Base-by-base conservation (phyloP, 176 grass and related monocot species). In the Carex cristatella region DNA sequence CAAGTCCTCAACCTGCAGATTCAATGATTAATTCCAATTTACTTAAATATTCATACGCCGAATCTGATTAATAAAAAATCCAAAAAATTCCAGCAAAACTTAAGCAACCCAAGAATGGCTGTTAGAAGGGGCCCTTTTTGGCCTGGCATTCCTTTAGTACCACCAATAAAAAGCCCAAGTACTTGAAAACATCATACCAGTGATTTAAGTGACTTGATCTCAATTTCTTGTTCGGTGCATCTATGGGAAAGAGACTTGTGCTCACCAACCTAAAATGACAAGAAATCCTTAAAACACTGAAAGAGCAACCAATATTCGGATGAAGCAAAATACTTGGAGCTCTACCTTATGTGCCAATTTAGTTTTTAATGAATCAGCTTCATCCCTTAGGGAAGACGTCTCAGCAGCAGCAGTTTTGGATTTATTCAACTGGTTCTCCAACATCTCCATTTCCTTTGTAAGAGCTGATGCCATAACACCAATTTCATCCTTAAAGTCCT, bases 401-500 rank as follows among this genome's bases (percentile, higher is more conserved):
- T 94, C 95, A 85, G 70, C 79, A 91, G 91, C 89, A 7, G 90
- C 92, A 66, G 91, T 82, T 70, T 98, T 98, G 70, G 86, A 91
- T 86, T 90, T 93, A 89, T 90, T 98, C 72, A 98, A 89, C 69
- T 98, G 95, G 75, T 84, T 89, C 85, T 93, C 90, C 92, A 98
- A 91, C 95, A 98, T 91, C 78, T 91, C 89, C 89, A 98, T 89
- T 87, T 98, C 95, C 89, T 94, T 98, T 35, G 91, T 89, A 23
- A 98, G 86, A 73, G 95, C 91, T 48, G 91, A 69, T 66, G 91
- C 92, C 95, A 98, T 94, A 59, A 98, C 91, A 86, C 91, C 86
- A 85, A 98, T 98, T 88, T 98, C 95, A 82, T 93, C 85, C 86
- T 98, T 98, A 75, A 98, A 93, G 75, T 98, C 95, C 69, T 94